Evolutionary conservation across 441 rosid genomes (phyloP).

Genomic region (Macaranga tanarius): DNA sequence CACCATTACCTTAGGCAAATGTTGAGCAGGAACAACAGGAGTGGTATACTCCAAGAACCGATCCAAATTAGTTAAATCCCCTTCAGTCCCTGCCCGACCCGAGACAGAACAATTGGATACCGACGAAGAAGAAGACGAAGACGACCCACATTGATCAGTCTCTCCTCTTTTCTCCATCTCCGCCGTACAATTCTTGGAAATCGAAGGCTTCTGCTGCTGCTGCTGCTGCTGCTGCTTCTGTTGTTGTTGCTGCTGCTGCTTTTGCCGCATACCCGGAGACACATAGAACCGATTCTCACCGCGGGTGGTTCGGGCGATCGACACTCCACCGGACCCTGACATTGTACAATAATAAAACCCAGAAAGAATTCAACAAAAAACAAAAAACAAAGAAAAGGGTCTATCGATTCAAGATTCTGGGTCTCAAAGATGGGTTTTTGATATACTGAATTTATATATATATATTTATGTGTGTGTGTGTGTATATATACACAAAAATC

Average conservation of each 20-base stretch:
- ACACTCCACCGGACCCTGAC: constrained; percentile 64
- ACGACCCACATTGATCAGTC: constrained; percentile 45
- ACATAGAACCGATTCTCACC: constrained; percentile 73
- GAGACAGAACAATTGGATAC: constrained; percentile 41
- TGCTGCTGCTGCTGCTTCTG: constrained; percentile 29
- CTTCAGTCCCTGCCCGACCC: constrained; percentile 18
- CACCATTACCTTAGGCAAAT: constrained; percentile 60
- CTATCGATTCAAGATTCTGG: neutral
- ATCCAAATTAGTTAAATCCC: constrained; percentile 57
- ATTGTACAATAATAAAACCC: constrained; percentile 30
- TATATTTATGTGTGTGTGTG: too few species aligned
- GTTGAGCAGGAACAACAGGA: constrained; percentile 60
- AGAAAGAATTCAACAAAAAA: constrained; percentile 5
- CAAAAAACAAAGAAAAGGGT: neutral
- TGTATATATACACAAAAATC: too few species aligned
- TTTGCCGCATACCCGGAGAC: constrained; percentile 60
- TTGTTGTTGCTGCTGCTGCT: constrained; percentile 32
- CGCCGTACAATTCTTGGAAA: constrained; percentile 20
- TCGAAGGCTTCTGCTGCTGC: constrained; percentile 28
- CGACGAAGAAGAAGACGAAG: constrained; percentile 24
- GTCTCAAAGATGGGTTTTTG: neutral
- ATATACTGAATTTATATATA: too few species aligned
- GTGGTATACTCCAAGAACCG: constrained; percentile 76
- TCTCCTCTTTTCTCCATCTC: constrained; percentile 30
- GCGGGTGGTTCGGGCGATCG: constrained; percentile 44